These are phyloP conservation scores for Ceratobasidium sp. DNA, from an alignment of 1,284 basidiomycete genomes.

Conservation along the genomic window DNA sequence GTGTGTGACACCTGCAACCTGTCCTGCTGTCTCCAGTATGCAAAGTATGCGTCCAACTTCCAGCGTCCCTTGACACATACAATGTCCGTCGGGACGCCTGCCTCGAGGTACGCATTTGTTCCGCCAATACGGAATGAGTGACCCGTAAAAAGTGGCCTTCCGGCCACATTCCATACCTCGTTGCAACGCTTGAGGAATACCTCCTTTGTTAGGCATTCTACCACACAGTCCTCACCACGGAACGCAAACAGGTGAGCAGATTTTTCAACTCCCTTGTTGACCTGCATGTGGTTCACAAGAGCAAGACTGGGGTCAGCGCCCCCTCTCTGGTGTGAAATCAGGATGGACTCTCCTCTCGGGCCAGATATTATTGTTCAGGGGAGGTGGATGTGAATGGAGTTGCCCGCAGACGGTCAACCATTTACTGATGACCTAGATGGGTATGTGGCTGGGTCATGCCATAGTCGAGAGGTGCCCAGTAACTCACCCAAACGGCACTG, in stretches of 20 bases:
- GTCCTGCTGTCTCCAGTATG: too few species aligned
- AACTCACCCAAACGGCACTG: slow-evolving; percentile 39
- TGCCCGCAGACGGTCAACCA: background rate
- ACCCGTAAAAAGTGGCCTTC: slow-evolving; percentile 53
- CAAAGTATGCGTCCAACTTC: slow-evolving; percentile 53
- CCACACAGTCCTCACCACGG: background rate
- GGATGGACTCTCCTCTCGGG: background rate
- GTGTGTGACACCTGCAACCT: too few species aligned
- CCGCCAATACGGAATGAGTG: slow-evolving; percentile 57
- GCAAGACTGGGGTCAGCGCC: background rate
- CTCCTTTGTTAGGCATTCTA: slow-evolving; percentile 4
- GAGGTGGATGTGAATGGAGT: background rate
- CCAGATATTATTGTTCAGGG: slow-evolving; percentile 7
- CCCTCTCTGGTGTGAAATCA: background rate
- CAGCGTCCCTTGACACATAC: slow-evolving; percentile 53
- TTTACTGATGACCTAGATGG: background rate
- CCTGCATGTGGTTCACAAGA: background rate
- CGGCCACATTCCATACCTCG: slow-evolving; percentile 48
- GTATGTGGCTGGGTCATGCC: background rate
- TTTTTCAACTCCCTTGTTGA: background rate
- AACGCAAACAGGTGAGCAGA: slow-evolving; percentile 7
- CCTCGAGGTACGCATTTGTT: slow-evolving; percentile 52
- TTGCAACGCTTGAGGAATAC: slow-evolving; percentile 28
- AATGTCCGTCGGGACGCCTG: slow-evolving; percentile 53
- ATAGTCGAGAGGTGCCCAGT: background rate